These are phyloP conservation scores for Podaxis sp. DNA, from an alignment of 768 basidiomycete species.

Conservation along the genomic window DNA sequence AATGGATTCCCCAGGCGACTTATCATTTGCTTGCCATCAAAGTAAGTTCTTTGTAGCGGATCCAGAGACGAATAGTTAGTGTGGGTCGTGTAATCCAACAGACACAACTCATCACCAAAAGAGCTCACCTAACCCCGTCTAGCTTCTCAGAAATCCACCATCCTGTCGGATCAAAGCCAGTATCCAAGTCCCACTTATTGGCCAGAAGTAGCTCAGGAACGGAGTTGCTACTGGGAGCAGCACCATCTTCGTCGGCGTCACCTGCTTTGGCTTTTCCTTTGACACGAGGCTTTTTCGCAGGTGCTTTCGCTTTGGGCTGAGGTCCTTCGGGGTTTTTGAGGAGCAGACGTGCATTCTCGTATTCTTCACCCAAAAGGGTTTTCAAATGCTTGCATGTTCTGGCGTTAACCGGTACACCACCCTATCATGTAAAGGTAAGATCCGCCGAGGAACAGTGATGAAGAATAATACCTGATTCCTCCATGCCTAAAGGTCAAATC, in stretches of 20 bases:
- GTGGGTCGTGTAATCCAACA: neutral
- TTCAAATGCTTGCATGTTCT: conserved; percentile 40
- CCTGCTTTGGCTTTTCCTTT: conserved; percentile 26
- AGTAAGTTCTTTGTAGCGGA: conserved; percentile 43
- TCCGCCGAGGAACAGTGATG: neutral
- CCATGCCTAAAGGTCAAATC: conserved; percentile 27
- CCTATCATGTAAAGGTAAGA: conserved; percentile 15
- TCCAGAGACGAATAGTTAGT: neutral
- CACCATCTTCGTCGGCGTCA: conserved; percentile 29
- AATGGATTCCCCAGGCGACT: conserved; percentile 61
- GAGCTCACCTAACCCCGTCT: conserved; percentile 55
- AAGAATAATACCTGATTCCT: conserved; percentile 28
- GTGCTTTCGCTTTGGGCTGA: conserved; percentile 13
- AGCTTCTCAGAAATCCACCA: conserved; percentile 66
- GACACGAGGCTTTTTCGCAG: conserved; percentile 20
- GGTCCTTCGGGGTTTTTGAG: conserved; percentile 35
- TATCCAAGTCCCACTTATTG: conserved; percentile 56
- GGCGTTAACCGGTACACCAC: conserved; percentile 33
- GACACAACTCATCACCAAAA: neutral
- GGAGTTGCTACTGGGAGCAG: conserved; percentile 26
- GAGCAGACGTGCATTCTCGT: conserved; percentile 35
- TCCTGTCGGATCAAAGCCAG: conserved; percentile 50
- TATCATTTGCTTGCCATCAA: conserved; percentile 49
- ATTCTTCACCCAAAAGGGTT: conserved; percentile 32
- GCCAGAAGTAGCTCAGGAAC: conserved; percentile 50